phyloP scores from a whole-genome alignment of 2,329 filamentous ascomycete species.

The Mollisiaceae sp. region DNA sequence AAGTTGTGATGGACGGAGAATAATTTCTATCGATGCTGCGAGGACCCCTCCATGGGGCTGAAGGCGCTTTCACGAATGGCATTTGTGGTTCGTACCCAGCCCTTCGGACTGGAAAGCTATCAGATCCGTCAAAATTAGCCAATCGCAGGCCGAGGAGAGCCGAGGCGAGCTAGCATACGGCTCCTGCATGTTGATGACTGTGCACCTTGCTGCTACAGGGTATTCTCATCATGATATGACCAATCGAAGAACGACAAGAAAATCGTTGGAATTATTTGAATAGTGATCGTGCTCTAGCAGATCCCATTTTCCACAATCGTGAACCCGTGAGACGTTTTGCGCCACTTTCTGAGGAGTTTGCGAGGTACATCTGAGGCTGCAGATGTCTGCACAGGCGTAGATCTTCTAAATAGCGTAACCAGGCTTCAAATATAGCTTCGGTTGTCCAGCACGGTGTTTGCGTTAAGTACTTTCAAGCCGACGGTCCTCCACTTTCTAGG shows the following conservation, averaged over 20 bases:
- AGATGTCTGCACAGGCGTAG: no score
- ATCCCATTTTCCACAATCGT: neutral
- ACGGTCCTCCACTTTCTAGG: no score
- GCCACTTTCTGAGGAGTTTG: neutral
- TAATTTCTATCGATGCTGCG: neutral
- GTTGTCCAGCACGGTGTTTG: neutral
- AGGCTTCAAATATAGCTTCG: neutral
- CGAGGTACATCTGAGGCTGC: no score
- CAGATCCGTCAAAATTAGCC: neutral
- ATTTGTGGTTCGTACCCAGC: neutral
- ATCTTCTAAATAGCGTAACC: neutral
- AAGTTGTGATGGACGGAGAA: neutral
- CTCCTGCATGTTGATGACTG: constrained; percentile 1
- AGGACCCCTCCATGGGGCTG: constrained; percentile 6
- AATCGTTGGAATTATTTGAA: neutral
- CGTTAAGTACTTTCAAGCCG: neutral
- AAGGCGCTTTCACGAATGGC: neutral
- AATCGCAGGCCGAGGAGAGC: neutral
- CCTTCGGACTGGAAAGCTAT: neutral
- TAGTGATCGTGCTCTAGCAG: neutral
- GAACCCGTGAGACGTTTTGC: neutral
- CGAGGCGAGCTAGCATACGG: neutral
- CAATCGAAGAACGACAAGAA: neutral
- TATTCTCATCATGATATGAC: neutral
- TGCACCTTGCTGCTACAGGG: neutral